Evolutionary conservation across 2,329 filamentous ascomycete species (phyloP).

Genomic region (Rutstroemia sydowiana): DNA sequence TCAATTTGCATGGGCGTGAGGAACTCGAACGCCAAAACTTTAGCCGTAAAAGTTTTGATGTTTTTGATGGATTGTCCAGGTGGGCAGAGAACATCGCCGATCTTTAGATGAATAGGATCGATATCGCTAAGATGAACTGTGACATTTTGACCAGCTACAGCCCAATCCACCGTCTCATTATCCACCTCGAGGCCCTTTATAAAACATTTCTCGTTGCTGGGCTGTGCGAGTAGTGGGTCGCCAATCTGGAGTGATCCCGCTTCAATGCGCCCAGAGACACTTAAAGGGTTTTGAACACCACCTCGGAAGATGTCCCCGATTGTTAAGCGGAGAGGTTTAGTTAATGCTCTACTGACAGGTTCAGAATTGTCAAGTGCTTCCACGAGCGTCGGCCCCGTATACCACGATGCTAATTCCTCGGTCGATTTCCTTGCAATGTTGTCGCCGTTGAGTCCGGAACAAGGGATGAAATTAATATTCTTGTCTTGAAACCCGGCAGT

Average conservation of each 20-base stretch:
- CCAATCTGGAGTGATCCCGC: slow-evolving; percentile 78
- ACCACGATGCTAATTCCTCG: slow-evolving; percentile 63
- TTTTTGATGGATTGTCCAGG: slow-evolving; percentile 60
- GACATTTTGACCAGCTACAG: slow-evolving; percentile 84
- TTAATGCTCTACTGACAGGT: slow-evolving; percentile 60
- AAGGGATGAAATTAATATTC: slow-evolving; percentile 80
- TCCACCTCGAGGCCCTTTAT: slow-evolving; percentile 79
- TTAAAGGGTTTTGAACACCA: slow-evolving; percentile 72
- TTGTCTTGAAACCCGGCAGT: slow-evolving; percentile 75
- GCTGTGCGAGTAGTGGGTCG: slow-evolving; percentile 71
- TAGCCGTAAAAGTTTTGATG: slow-evolving; percentile 68
- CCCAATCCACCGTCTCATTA: slow-evolving; percentile 70
- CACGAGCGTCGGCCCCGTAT: slow-evolving; percentile 69
- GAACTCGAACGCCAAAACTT: slow-evolving; percentile 83
- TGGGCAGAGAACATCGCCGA: slow-evolving; percentile 82
- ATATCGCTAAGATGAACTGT: slow-evolving; percentile 79
- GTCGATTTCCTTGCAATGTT: slow-evolving; percentile 63
- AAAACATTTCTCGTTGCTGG: slow-evolving; percentile 70
- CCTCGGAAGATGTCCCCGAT: slow-evolving; percentile 81
- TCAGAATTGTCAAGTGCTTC: slow-evolving; percentile 81
- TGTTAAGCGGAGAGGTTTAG: slow-evolving; percentile 76
- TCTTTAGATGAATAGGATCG: slow-evolving; percentile 71
- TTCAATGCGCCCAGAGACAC: slow-evolving; percentile 79
- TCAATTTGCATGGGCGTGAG: slow-evolving; percentile 85
- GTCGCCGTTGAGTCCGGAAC: slow-evolving; percentile 81